phyloP scores from a whole-genome alignment of 176 grass and related monocot species.

The Panicum miliaceum region DNA sequence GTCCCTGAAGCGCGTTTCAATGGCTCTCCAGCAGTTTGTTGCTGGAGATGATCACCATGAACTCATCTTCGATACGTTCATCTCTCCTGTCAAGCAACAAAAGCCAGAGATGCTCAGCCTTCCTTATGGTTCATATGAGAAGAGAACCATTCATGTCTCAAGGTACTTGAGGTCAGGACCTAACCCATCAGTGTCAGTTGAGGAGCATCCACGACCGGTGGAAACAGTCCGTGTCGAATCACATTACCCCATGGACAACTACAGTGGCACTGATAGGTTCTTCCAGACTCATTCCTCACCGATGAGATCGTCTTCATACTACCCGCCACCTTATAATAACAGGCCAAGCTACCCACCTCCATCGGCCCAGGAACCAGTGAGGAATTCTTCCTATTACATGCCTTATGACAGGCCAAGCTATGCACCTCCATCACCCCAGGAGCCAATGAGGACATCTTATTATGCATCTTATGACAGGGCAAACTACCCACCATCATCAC shows the following conservation, averaged over 20 bases:
- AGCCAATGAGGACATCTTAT: conserved; percentile 67
- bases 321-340: conserved; percentile 54
- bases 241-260: conserved; percentile 59
- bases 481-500: conserved; percentile 50
- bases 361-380: conserved; percentile 40
- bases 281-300: conserved; percentile 40
- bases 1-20: conserved; percentile 78
- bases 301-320: conserved; percentile 53
- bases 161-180: conserved; percentile 73
- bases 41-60: conserved; percentile 70
- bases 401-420: conserved; percentile 59
- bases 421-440: conserved; percentile 56
- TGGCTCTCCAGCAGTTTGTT: conserved; percentile 73
- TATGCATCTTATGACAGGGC: conserved; percentile 46
- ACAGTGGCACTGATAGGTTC: conserved; percentile 55
- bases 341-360: conserved; percentile 48
- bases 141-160: conserved; percentile 66
- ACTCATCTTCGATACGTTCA: conserved; percentile 69
- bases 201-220: conserved; percentile 58
- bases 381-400: conserved; percentile 63
- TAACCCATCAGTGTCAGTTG: conserved; percentile 78
- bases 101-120: conserved; percentile 65
- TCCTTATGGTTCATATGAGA: conserved; percentile 69
- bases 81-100: conserved; percentile 59
- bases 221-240: conserved; percentile 77